These are phyloP conservation scores for Cladosporium sp. DNA, from an alignment of 2,329 filamentous ascomycete genomes.

Conservation along the genomic window DNA sequence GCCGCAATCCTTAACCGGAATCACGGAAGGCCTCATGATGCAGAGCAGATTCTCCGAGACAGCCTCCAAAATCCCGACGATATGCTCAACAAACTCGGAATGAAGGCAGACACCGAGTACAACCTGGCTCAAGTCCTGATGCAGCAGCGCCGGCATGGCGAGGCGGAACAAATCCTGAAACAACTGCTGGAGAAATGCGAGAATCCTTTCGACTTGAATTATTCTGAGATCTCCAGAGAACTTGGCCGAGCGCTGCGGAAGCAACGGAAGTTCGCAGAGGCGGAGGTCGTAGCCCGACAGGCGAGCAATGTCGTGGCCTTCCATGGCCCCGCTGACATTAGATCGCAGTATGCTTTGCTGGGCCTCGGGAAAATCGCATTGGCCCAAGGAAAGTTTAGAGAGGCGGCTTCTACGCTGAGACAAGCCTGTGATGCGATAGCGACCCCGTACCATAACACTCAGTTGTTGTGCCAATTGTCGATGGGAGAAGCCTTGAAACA, in stretches of 20 bases:
- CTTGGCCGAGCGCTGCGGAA: not conserved
- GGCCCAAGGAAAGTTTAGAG: not conserved
- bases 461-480: not conserved
- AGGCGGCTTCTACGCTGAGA: not conserved
- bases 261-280: not conserved
- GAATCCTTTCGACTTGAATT: rapidly evolving
- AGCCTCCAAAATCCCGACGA: too few relatives aligned
- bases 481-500: not conserved
- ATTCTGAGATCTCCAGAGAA: rapidly evolving
- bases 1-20: not conserved
- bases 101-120: too few relatives aligned
- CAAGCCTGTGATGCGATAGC: not conserved
- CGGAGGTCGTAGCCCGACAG: not conserved
- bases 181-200: not conserved
- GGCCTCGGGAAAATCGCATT: not conserved
- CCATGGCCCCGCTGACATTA: not conserved
- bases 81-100: too few relatives aligned
- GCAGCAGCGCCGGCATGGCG: not conserved
- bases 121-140: not conserved
- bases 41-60: too few relatives aligned
- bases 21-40: too few relatives aligned
- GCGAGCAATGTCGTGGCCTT: not conserved
- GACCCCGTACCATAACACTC: not conserved
- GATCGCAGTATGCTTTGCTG: not conserved
- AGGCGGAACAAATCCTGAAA: not conserved